Conservation (phyloP, 139 green algal genomes). For the Tetraselmis striata region DNA sequence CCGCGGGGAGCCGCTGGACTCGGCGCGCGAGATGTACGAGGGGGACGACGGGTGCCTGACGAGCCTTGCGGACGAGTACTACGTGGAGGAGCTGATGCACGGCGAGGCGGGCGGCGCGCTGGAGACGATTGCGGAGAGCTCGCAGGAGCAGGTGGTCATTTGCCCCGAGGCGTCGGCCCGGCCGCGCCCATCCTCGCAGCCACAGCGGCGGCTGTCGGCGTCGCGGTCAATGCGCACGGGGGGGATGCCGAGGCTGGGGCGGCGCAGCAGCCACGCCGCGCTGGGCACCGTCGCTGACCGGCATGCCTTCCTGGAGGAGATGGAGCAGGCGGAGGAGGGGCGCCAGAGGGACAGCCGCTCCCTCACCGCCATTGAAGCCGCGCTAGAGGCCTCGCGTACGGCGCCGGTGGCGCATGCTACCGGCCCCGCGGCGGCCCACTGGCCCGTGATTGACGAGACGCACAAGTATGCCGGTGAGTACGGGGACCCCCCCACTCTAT, state of each 20-base stretch:
- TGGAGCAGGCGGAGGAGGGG: background rate
- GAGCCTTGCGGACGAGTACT: no score
- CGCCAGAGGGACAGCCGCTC: background rate
- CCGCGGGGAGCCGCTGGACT: background rate
- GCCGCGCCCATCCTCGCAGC: no score
- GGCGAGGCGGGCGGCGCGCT: background rate
- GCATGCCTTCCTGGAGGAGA: background rate
- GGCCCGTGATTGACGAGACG: background rate
- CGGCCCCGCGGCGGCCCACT: background rate
- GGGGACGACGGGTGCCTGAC: background rate
- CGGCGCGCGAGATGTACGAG: background rate
- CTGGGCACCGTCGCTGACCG: background rate
- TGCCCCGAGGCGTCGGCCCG: background rate
- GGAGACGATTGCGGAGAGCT: background rate
- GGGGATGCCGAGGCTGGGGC: background rate
- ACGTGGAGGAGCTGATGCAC: background rate
- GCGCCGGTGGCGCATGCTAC: background rate
- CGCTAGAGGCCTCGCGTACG: background rate
- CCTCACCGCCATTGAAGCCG: background rate
- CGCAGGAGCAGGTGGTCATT: background rate
- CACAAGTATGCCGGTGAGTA: background rate
- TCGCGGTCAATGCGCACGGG: background rate
- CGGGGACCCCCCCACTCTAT: no score
- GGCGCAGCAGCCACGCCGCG: background rate
- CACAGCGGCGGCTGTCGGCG: no score